These are phyloP conservation scores for Candida awuae DNA, from an alignment of 805 yeast species.

Conservation along the genomic window DNA sequence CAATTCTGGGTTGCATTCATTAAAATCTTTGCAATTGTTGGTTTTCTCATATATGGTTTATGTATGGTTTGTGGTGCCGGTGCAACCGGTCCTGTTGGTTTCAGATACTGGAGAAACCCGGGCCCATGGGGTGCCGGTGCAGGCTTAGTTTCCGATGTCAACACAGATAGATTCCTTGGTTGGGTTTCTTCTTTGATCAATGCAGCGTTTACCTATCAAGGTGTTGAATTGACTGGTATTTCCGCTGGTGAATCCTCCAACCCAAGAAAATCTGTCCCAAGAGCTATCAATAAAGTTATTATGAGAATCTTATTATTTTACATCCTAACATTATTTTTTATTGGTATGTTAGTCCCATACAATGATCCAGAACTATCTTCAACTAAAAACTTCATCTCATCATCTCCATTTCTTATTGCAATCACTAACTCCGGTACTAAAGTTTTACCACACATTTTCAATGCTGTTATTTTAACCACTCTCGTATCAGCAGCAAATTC, in stretches of 20 bases:
- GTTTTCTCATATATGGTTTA: conserved; percentile 46
- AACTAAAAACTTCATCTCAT: conserved; percentile 42
- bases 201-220: conserved; percentile 53
- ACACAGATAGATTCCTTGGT: conserved; percentile 38
- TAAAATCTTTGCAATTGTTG: conserved; percentile 46
- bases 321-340: conserved; percentile 39
- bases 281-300: conserved; percentile 52
- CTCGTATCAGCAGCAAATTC: conserved; percentile 67
- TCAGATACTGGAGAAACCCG: conserved; percentile 49
- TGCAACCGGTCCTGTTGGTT: conserved; percentile 49
- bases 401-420: conserved; percentile 67
- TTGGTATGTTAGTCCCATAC: conserved; percentile 54
- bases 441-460: conserved; percentile 56
- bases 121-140: conserved; percentile 37
- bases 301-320: conserved; percentile 52
- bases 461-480: conserved; percentile 58
- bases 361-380: conserved; percentile 33
- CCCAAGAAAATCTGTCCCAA: conserved; percentile 48
- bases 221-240: conserved; percentile 53
- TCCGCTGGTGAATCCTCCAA: conserved; percentile 55
- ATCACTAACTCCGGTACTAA: conserved; percentile 48
- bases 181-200: conserved; percentile 51
- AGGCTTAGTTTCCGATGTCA: background rate
- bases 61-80: conserved; percentile 53
- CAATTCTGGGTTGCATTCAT: conserved; percentile 46